Conservation (phyloP, 116 monocot genomes). For the Dioscorea cayenensis region DNA sequence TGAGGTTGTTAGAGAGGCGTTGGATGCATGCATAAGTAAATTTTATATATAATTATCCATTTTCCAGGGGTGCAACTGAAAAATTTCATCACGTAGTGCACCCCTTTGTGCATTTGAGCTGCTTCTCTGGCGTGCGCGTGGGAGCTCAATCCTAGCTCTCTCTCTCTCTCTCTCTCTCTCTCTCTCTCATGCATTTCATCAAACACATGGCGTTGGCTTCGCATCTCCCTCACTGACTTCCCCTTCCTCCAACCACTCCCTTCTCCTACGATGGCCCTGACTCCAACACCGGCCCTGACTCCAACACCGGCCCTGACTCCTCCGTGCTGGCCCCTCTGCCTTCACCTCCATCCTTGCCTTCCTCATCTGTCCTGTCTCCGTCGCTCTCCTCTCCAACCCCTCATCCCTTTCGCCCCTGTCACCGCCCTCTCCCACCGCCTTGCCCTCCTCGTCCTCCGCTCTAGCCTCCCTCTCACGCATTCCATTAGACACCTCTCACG, state of each 20-base stretch:
- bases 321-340: constrained; percentile 45
- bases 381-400: constrained; percentile 48
- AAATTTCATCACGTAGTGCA: no score
- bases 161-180: no score
- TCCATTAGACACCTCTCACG: constrained; percentile 45
- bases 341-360: constrained; percentile 47
- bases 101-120: no score
- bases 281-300: not conserved
- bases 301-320: constrained; percentile 15
- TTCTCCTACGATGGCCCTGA: not conserved
- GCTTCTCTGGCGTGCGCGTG: no score
- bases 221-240: not conserved
- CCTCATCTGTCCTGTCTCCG: constrained; percentile 79
- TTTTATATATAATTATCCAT: no score
- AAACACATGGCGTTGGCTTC: no score
- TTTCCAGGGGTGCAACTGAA: no score
- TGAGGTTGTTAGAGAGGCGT: constrained; percentile 17
- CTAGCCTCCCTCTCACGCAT: constrained; percentile 33
- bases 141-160: no score
- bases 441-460: constrained; percentile 15
- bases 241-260: not conserved
- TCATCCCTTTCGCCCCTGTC: constrained; percentile 25
- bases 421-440: constrained; percentile 41
- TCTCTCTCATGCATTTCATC: no score
- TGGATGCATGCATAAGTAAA: no score